These are phyloP conservation scores for Starmera caribaea DNA, from an alignment of 805 yeast genomes.

Conservation along the genomic window DNA sequence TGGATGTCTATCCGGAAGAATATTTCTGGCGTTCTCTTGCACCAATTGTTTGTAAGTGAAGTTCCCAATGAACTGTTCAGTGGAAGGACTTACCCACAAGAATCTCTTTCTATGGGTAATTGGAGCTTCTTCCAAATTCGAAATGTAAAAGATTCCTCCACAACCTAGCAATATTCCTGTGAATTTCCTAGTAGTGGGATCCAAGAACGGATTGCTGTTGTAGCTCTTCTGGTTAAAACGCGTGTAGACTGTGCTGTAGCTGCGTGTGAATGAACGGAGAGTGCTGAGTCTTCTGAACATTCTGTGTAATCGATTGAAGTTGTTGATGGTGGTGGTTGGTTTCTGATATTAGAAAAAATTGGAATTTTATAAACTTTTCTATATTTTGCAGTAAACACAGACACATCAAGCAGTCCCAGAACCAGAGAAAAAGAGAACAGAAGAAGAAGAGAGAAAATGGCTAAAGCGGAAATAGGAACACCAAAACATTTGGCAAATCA, in stretches of 20 bases:
- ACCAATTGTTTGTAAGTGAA: constrained; percentile 53
- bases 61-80: constrained; percentile 57
- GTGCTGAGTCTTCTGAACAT: background rate
- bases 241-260: constrained; percentile 24
- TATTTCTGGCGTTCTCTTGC: constrained; percentile 35
- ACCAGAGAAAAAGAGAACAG: background rate
- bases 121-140: constrained; percentile 72
- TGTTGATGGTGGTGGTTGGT: background rate
- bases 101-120: constrained; percentile 64
- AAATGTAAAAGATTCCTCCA: constrained; percentile 29
- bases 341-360: background rate
- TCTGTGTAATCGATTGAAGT: background rate
- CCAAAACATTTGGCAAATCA: constrained; percentile 68
- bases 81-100: constrained; percentile 57
- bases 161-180: constrained; percentile 25
- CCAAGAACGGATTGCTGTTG: constrained; percentile 6
- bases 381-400: no score
- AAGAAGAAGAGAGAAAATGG: constrained; percentile 27
- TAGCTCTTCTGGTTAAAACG: constrained; percentile 21
- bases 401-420: no score
- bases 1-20: constrained; percentile 61
- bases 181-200: constrained; percentile 21
- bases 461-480: constrained; percentile 50
- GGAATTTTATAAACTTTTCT: no score
- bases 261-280: background rate